Base-by-base conservation (phyloP, 1,284 basidiomycete species). In the Cryptococcus sp. region DNA sequence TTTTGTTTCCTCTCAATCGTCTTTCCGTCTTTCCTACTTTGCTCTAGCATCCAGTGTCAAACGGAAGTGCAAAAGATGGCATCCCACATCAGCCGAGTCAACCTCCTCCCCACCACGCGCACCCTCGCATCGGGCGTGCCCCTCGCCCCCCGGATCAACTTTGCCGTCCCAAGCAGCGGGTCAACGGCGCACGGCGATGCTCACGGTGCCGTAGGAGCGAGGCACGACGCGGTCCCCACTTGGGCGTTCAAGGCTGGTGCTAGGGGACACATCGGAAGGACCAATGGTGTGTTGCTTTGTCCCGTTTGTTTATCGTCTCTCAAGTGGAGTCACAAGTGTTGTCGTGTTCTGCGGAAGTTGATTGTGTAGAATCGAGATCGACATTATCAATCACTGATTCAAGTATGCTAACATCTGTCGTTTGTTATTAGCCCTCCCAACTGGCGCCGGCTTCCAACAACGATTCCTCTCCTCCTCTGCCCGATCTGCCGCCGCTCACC, bases 111-210 rank as follows among this genome's bases (percentile, higher is more conserved):
- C 58, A 91, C 91, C 48, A 86, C 89, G 65, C 86, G 89, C 74
- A 81, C 85, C 10, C 84, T 89, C 62, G 83, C 91, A 44, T 86
- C 83, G 46, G 95, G 95, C 65, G 95, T 95, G 64, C 98, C 99
- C 81, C 89, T 95, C 81, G 88, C 97, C 63, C 93, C 93, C 72
- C 95, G 96, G 79, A 85, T 98, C 68, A 91, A 91, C 58, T 88
- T 95, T 78, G 88, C 95, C 77, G 93, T 91, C 69, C 80, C 84
- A 58, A 85, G 83, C 51, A 34, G 29, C 29, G 85, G 84, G 68
- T 26, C 45, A 22, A 83, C 83, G 46, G 83, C 85, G 62, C 80
- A 83, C 61, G 82, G 74, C 54, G 82, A 82, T 57, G 83, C 86
- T 69, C 87, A 89, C 72, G 85, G 80, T 59, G 81, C 77, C 55